Base-by-base conservation (phyloP, 257 asterid species). In the Nicotiana benthamiana region DNA sequence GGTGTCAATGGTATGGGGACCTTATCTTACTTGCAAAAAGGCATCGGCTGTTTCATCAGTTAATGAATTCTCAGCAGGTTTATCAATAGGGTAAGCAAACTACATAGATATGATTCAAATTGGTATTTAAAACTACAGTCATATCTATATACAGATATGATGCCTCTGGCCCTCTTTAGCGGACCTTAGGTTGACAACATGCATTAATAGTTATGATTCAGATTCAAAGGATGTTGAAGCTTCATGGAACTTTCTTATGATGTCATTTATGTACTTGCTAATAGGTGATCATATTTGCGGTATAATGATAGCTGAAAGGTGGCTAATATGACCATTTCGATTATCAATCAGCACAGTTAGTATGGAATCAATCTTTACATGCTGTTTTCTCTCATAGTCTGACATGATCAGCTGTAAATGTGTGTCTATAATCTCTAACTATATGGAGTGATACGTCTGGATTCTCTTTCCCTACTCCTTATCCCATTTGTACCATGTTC, bases 1-100 rank as follows among this genome's bases (percentile, higher is more conserved):
- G 97, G 87, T 75, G 97, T 89, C 5, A 87, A 81, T 70, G 85
- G 84, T 46, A 87, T 83, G 2, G 88, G 89, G 36, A 27, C 89
- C 18, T 82, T 94, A 1, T 84, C 93, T 28, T 93, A 89, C 86
- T 75, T 87, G 88, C 90, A 89, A 64, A 90, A 64, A 84, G 91
- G 86, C 94, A 87, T 82, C 92, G 86, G 48, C 0, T 1, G 48
- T 40, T 10, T 40, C 48, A 40, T 10, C 48, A 40, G 12, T 40
- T 40, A 40, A 36, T 36, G 46, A 36, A 36, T 36, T 36, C 10
- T 1, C 46, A 36, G 46, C 46, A 36, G 46, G 10, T 36, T 36
- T 36, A 36, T 36, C 9, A 8, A 0, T 92, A 88, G 81, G 88
- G 94, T 80, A 91, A 88, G 83, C 92, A 89, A 84, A 80, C 89